Evolutionary conservation across 192 early-diverging fungal genomes (phyloP).

Genomic region (Coemansia nantahalensis): DNA sequence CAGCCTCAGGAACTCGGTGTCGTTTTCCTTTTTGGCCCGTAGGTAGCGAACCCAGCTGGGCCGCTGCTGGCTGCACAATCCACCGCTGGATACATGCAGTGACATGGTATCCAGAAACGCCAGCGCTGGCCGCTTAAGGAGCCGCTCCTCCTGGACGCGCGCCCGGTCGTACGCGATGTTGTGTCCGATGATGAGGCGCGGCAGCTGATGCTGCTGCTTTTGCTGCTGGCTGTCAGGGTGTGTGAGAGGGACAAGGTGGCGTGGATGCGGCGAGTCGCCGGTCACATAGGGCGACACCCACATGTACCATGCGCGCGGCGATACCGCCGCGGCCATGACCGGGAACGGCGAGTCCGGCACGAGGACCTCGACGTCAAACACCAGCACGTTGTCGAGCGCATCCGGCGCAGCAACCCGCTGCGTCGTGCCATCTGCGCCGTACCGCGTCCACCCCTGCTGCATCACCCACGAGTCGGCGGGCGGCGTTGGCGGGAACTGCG

Average conservation of each 20-base stretch:
- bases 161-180: slow-evolving; percentile 92
- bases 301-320: slow-evolving; percentile 77
- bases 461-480: slow-evolving; percentile 56
- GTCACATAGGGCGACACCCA: slow-evolving; percentile 87
- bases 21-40: slow-evolving; percentile 55
- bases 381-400: slow-evolving; percentile 63
- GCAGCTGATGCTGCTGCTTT: slow-evolving; percentile 1
- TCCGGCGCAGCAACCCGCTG: slow-evolving; percentile 44
- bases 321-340: slow-evolving; percentile 76
- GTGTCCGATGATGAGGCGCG: slow-evolving; percentile 80
- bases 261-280: slow-evolving; percentile 43
- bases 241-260: slow-evolving; percentile 65
- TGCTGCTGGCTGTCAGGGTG: slow-evolving; percentile 25
- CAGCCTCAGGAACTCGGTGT: slow-evolving; percentile 51
- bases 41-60: slow-evolving; percentile 70
- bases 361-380: slow-evolving; percentile 87
- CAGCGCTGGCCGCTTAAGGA: slow-evolving; percentile 52
- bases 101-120: slow-evolving; percentile 91
- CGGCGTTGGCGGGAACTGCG: slow-evolving; percentile 40
- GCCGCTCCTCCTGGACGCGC: slow-evolving; percentile 84
- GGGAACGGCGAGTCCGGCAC: slow-evolving; percentile 68
- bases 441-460: slow-evolving; percentile 79
- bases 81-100: slow-evolving; percentile 84
- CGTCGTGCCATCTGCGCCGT: slow-evolving; percentile 51
- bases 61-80: slow-evolving; percentile 88